Base-by-base conservation (phyloP, 176 grass and related monocot genomes). In the Cocos nucifera region DNA sequence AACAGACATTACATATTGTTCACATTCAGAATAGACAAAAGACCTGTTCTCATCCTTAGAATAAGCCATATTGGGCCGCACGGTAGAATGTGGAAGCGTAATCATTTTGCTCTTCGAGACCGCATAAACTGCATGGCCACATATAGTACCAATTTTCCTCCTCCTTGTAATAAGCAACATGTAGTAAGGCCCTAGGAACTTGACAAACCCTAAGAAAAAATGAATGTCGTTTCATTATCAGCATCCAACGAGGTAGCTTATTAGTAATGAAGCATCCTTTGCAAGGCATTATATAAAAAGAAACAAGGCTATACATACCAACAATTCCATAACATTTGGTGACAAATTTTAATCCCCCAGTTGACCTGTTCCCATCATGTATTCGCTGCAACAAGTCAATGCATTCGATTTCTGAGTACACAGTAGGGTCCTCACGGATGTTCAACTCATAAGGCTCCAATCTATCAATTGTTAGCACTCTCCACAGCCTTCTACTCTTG, bases 11-110 rank as follows among this genome's bases (percentile, higher is more conserved):
- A 72, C 81, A 83, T 56, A 72, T 68, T 75, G 80, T 92, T 86
- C 83, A 83, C 82, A 81, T 66, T 63, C 63, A 74, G 65, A 85
- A 86, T 81, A 72, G 83, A 85, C 54, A 77, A 78, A 98, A 78
- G 84, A 98, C 94, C 94, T 98, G 88, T 98, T 98, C 78, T 98
- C 94, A 88, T 98, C 94, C 79, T 89, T 98, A 86, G 84, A 98
- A 86, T 89, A 86, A 64, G 82, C 84, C 88, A 92, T 76, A 69
- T 83, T 81, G 55, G 79, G 79, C 75, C 70, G 86, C 60, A 93
- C 80, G 71, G 79, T 77, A 69, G 80, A 80, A 76, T 89, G 79
- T 81, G 94, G 85, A 77, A 98, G 55, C 63, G 79, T 30, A 5
- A 93, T 93, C 74, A 98, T 72, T 78, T 89, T 85, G 2, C 81